These are phyloP conservation scores for Botrytis fragariae DNA, from an alignment of 2,329 filamentous ascomycete genomes.

Conservation along the genomic window DNA sequence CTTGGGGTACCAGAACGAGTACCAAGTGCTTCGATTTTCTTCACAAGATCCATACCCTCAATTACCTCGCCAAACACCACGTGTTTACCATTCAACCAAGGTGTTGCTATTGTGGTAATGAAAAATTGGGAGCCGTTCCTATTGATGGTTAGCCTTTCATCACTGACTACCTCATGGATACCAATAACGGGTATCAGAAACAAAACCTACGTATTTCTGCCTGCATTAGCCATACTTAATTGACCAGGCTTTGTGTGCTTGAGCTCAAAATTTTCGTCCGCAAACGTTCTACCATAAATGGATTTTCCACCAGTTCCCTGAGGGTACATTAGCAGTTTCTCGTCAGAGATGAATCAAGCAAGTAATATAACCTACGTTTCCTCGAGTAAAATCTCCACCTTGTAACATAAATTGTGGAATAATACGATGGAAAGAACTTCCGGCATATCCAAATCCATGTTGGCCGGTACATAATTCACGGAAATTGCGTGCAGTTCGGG, in stretches of 20 bases:
- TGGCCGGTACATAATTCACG: slow-evolving; percentile 81
- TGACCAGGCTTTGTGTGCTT: slow-evolving; percentile 74
- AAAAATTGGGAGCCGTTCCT: slow-evolving; percentile 99
- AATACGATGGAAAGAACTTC: slow-evolving; percentile 86
- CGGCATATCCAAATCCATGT: slow-evolving; percentile 80
- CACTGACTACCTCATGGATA: neutral
- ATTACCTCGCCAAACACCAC: slow-evolving; percentile 83
- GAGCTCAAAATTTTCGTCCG: slow-evolving; percentile 83
- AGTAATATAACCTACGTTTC: slow-evolving; percentile 64
- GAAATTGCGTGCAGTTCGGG: slow-evolving; percentile 97
- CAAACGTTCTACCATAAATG: slow-evolving; percentile 92
- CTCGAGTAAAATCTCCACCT: slow-evolving; percentile 91
- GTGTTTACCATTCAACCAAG: slow-evolving; percentile 92
- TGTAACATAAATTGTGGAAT: slow-evolving; percentile 94
- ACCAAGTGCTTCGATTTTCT: slow-evolving; percentile 60
- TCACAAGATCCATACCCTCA: slow-evolving; percentile 51
- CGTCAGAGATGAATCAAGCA: neutral
- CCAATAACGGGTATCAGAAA: slow-evolving; percentile 36
- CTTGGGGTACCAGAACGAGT: slow-evolving; percentile 53
- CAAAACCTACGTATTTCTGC: slow-evolving; percentile 79
- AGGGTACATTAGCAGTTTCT: slow-evolving; percentile 54
- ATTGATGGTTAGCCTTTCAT: slow-evolving; percentile 42
- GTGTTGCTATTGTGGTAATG: slow-evolving; percentile 88
- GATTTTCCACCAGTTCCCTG: slow-evolving; percentile 84
- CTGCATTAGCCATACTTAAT: slow-evolving; percentile 93